phyloP scores from a whole-genome alignment of 2,329 filamentous ascomycete genomes.

The Plectosphaerella plurivora region DNA sequence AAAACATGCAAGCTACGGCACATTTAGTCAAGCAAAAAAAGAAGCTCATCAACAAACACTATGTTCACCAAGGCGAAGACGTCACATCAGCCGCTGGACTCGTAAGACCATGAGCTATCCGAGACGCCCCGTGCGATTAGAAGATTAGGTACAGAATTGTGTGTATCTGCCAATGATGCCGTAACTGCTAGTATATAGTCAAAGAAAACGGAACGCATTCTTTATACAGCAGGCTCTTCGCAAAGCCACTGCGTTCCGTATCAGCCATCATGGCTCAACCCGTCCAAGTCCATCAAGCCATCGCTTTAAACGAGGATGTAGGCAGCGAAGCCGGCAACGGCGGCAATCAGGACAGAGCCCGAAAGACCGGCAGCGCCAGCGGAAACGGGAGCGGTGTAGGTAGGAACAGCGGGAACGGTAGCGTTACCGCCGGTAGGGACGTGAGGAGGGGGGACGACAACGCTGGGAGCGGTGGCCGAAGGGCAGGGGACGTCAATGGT shows the following conservation, averaged over 20 bases:
- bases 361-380: constrained; percentile 49
- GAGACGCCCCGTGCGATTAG: constrained; percentile 30
- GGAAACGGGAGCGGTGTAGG: constrained; percentile 22
- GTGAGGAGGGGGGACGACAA: constrained; percentile 13
- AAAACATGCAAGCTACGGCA: too few species aligned
- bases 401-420: constrained; percentile 17
- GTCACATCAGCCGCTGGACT: background rate
- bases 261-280: background rate
- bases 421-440: constrained; percentile 8
- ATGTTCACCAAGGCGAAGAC: constrained; percentile 1
- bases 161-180: constrained; percentile 17
- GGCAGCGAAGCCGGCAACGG: constrained; percentile 48
- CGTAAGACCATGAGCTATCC: background rate
- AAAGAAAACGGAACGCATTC: constrained; percentile 9
- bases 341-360: constrained; percentile 51
- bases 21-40: background rate
- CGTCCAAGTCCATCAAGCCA: background rate
- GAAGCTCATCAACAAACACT: background rate
- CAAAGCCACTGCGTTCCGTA: background rate
- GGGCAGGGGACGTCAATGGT: constrained; percentile 36
- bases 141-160: constrained; percentile 38
- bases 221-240: constrained; percentile 25
- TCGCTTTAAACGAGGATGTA: constrained; percentile 50
- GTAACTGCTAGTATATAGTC: constrained; percentile 15
- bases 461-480: constrained; percentile 21